Evolutionary conservation across 148 eudicot genomes (phyloP).

Genomic region (Amaranthus hypochondriacus): DNA sequence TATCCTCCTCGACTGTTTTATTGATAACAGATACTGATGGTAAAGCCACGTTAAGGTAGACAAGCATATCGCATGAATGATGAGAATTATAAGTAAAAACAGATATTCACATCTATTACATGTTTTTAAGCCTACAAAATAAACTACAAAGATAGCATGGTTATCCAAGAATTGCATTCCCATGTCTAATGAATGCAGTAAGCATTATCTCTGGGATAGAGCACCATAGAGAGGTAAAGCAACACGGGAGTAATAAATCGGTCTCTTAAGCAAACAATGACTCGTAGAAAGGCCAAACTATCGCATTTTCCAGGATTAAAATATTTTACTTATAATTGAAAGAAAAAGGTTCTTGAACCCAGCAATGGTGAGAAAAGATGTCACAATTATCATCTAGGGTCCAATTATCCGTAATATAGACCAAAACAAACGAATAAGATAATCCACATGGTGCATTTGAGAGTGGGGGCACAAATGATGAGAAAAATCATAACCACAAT

Average conservation of each 20-base stretch:
- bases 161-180: neutral
- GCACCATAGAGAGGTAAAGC: no score
- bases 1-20: slow-evolving; percentile 69
- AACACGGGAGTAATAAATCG: no score
- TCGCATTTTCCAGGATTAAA: neutral
- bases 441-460: neutral
- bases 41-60: slow-evolving; percentile 55
- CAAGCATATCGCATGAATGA: slow-evolving; percentile 1
- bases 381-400: neutral
- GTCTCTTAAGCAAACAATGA: no score
- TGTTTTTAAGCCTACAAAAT: neutral
- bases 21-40: slow-evolving; percentile 62
- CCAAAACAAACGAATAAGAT: neutral
- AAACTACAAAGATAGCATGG: neutral
- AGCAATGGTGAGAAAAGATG: neutral
- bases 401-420: neutral
- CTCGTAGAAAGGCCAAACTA: neutral
- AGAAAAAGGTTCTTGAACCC: neutral
- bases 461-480: neutral
- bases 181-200: no score
- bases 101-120: neutral
- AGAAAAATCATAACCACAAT: neutral
- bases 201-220: no score
- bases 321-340: neutral
- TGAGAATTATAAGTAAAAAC: neutral